Percentiles rank a stretch among this genome's conserved stretches.
phyloP scores from a whole-genome alignment of 208 protist genomes.

The Trypanosoma brucei region DNA sequence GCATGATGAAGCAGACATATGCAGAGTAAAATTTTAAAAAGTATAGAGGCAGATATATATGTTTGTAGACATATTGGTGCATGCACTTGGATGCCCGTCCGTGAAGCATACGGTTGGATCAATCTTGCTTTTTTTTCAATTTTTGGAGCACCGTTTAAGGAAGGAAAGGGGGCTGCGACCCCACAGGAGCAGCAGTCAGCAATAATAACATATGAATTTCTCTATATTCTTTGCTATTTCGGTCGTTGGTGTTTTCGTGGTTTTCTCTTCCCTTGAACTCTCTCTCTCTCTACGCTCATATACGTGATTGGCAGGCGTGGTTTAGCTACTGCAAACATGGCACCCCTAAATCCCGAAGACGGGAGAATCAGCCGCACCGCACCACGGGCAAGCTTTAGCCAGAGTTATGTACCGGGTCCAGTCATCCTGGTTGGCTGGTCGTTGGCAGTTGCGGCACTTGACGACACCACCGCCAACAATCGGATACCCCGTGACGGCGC shows the following conservation, averaged over 20 bases:
- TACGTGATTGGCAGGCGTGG: no score
- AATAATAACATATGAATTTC: conserved; percentile 3
- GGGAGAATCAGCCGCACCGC: conserved; percentile 41
- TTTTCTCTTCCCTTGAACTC: no score
- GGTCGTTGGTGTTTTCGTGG: no score
- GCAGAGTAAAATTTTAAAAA: no score
- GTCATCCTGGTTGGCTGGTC: conserved; percentile 81
- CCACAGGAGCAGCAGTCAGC: neutral
- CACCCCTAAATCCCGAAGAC: conserved; percentile 54
- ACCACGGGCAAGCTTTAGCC: conserved; percentile 89
- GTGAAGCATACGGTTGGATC: no score
- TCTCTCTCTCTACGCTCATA: no score
- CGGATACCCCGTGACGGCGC: conserved; percentile 89
- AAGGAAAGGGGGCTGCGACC: neutral
- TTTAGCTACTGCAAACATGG: neutral
- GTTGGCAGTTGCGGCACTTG: conserved; percentile 70
- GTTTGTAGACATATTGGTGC: no score
- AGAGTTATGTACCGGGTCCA: conserved; percentile 88
- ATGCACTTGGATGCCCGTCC: no score
- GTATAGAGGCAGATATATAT: no score
- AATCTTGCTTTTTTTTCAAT: no score
- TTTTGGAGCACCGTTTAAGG: neutral
- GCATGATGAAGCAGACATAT: no score
- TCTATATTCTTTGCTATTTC: no score
- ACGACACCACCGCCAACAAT: conserved; percentile 65